Base-by-base conservation (phyloP, 495 filamentous ascomycete genomes). In the Hyaloscypha hepaticicola region DNA sequence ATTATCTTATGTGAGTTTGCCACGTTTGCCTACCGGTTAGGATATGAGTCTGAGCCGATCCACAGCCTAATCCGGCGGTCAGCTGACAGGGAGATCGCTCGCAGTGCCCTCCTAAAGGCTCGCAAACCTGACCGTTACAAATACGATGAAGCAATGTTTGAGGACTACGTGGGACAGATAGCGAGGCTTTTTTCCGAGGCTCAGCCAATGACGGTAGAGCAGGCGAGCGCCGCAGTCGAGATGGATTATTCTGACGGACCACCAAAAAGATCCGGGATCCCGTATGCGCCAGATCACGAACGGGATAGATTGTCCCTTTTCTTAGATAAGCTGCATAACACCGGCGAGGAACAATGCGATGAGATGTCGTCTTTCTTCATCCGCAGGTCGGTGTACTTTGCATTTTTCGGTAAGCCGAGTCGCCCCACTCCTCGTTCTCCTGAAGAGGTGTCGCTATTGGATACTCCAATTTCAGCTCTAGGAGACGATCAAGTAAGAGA, bases 331-430 rank as follows among this genome's bases (percentile, higher is more conserved):
- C 26, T 78, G 21, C 63, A 75, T 58, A 64, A 66, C 19, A 60
- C 41, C n/a, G 24, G 19, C 48, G 63, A 70, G 22, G 38, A 66
- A 49, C 12, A 63, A 28, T 55, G 21, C 6, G 63, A 74, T 27
- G 66, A 58, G 19, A 63, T 76, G 21, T 69, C 73, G 19, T 71
- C 72, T 48, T 72, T 77, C 41, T 74, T 73, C 61, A 69, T 79
- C 19, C 55, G 70, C 38, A 67, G 65, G 24, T 73, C 65, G 55
- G 64, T 77, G 16, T 79, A 76, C 68, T 75, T 70, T 69, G 70
- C 70, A 49, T 77, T 76, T 69, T 76, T 77, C 57, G 71, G 73
- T 38, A 74, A 70, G 48, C 51, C 41, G 19, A 63, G n/a, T 26
- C 29, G 61, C 16, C 28, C 52, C 27, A 63, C 0, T 56, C 29